Evolutionary conservation across 2,329 filamentous ascomycete species (phyloP).

Genomic region (Karstenula rhodostoma): DNA sequence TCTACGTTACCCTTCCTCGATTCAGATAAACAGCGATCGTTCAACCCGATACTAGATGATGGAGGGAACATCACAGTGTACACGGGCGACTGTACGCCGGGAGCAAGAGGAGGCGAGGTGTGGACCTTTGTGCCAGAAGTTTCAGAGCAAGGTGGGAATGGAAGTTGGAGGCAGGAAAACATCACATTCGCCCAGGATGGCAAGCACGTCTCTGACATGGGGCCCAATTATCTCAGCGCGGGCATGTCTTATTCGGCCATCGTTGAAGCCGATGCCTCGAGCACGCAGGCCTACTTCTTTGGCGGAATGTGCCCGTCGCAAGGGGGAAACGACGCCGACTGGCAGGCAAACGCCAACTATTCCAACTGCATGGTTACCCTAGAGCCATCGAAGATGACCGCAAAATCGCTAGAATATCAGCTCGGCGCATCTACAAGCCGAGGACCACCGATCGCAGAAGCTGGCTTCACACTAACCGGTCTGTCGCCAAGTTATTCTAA

Average conservation of each 20-base stretch:
- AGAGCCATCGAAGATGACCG: slow-evolving; percentile 52
- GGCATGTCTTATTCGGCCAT: slow-evolving; percentile 74
- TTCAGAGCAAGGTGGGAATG: slow-evolving; percentile 56
- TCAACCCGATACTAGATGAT: slow-evolving; percentile 71
- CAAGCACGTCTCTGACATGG: slow-evolving; percentile 48
- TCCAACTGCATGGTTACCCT: slow-evolving; percentile 80
- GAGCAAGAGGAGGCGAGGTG: slow-evolving; percentile 61
- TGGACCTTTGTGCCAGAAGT: slow-evolving; percentile 71
- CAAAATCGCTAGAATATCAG: slow-evolving; percentile 55
- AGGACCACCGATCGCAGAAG: slow-evolving; percentile 78
- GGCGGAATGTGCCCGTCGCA: slow-evolving; percentile 84
- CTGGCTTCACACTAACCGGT: slow-evolving; percentile 83
- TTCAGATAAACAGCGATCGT: slow-evolving; percentile 62
- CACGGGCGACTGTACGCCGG: slow-evolving; percentile 72
- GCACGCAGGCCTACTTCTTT: slow-evolving; percentile 74
- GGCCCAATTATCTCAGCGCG: slow-evolving; percentile 65
- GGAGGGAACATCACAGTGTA: slow-evolving; percentile 77
- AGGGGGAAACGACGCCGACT: slow-evolving; percentile 52
- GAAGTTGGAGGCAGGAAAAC: slow-evolving; percentile 63
- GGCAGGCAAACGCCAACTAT: slow-evolving; percentile 77
- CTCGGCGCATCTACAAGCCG: slow-evolving; percentile 59
- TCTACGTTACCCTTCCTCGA: slow-evolving; percentile 70
- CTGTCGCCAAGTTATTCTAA: slow-evolving; percentile 75
- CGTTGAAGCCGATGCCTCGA: slow-evolving; percentile 61
- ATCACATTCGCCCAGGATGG: slow-evolving; percentile 44